Evolutionary conservation across 768 basidiomycete species (phyloP), one percentile per base, ranked within the genome.

Genomic region (Kwoniella pini): DNA sequence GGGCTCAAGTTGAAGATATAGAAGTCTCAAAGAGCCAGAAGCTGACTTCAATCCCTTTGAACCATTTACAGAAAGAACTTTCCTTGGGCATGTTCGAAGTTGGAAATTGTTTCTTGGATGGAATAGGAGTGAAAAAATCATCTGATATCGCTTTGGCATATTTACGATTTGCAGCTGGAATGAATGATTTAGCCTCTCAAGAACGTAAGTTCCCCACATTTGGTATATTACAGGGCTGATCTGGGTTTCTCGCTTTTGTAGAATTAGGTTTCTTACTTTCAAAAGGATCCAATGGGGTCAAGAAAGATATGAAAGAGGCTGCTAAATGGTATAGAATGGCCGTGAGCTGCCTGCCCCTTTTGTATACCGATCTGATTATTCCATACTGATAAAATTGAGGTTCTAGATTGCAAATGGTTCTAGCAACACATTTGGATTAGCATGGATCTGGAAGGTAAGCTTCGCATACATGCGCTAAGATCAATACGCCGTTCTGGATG

Each of bases 261-360:
- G 77, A 78, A 56, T 67, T 78, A 12, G 77, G 74, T 4, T 72
- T 71, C 56, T 44, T 78, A 26, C 50, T 77, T 48, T 72, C 70
- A 1, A 75, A 75, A 48, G 77, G 77, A 2, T 60, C 65, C 24
- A 64, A 50, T 27, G 75, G 75, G 22, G 48, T 78, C 17, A 78
- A 77, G 66, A 78, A 78, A 61, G 77, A 78, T 62, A 75, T 74
- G 75, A 70, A 74, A 48, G 75, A 77, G 57, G 75, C 77, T 26
- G 75, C 75, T 9, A 68, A 62, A 48, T 78, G 77, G 77, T 78
- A 78, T 46, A 53, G 77, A 10, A 75, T 74, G 60, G 77, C 77
- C 2, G 71, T 78, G 44, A 65, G 65, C 33, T 70, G 9, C 55
- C 28, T 38, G 2, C 50, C 43, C n/a, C 36, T 30, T 39, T 52